Base-by-base conservation (phyloP, 148 eudicot genomes). In the Drosera capensis region DNA sequence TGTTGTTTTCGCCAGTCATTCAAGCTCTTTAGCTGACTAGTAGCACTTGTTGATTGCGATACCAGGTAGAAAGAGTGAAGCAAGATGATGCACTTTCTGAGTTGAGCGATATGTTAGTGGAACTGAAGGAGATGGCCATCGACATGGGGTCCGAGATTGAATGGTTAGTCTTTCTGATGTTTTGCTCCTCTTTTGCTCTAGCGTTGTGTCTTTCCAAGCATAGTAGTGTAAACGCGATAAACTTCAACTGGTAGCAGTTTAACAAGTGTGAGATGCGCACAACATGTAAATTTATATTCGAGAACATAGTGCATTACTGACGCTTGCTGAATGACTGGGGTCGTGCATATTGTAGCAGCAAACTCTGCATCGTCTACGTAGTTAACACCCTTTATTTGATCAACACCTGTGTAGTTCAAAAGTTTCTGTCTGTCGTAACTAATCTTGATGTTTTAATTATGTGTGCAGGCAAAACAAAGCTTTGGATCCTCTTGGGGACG, bases 111-210 rank as follows among this genome's bases (percentile, higher is more conserved):
- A 54, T 88, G 5, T 23, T 88, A 65, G 92, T 78, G 46, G 96
- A 88, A 58, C 73, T 88, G 41, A 88, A 83, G 75, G 71, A 52
- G 25, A 88, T 88, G 97, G 97, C 97, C 25, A 34, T 75, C 51
- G 92, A 88, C 74, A 83, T 83, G 97, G 94, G 94, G 25, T 77
- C 94, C 5, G 97, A 88, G 73, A 77, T 88, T 58, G 83, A 77
- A 34, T 59, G 86, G 94, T 88, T 51, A 59, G 72, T 55, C 17
- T 41, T 43, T 30, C 19, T 57, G 14, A 25, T 22, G 23, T 28
- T 20, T 59, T 23, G 25, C 14, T 43, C 40, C 14, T 58, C 20
- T 5, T 25, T 11, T 34, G n/a, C 20, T 52, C 44, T 3, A 20
- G 25, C 43, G 14, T 17, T 25, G 24, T 2, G 18, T 18, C 2